Evolutionary conservation across 495 filamentous ascomycete species (phyloP).

Genomic region (Articulospora tetracladia): DNA sequence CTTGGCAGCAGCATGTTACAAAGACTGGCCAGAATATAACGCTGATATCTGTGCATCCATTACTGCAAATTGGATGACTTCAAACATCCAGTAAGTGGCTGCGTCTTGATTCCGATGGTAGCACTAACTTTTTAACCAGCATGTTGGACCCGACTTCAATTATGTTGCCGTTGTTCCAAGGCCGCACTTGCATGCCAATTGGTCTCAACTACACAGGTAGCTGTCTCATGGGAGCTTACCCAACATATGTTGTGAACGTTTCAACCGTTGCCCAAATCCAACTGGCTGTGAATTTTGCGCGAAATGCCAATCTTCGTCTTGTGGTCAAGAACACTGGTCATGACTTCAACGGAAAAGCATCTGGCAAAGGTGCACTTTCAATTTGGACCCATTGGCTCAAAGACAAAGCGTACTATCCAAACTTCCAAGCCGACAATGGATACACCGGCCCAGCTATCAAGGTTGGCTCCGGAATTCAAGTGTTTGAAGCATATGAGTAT

Average conservation of each 20-base stretch:
- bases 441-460: slow-evolving; percentile 37
- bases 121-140: neutral
- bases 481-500: slow-evolving; percentile 43
- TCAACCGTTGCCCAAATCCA: slow-evolving; percentile 36
- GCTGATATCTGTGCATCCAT: neutral
- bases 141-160: slow-evolving; percentile 1
- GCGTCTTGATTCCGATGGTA: neutral
- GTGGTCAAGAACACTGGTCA: slow-evolving; percentile 63
- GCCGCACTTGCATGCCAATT: slow-evolving; percentile 6
- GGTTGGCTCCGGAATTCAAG: slow-evolving; percentile 56
- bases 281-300: slow-evolving; percentile 39
- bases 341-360: slow-evolving; percentile 45
- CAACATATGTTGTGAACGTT: slow-evolving; percentile 42
- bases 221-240: slow-evolving; percentile 33
- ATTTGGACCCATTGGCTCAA: slow-evolving; percentile 13
- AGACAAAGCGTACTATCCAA: slow-evolving; percentile 12
- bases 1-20: slow-evolving; percentile 8
- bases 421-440: slow-evolving; percentile 3
- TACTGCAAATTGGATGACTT: slow-evolving; percentile 9
- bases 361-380: slow-evolving; percentile 15
- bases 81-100: slow-evolving; percentile 5
- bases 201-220: neutral
- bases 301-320: slow-evolving; percentile 51
- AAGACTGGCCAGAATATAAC: neutral
- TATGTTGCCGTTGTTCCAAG: slow-evolving; percentile 7